These are phyloP conservation scores for Sclerotiophoma versabilis DNA, from an alignment of 2,329 filamentous ascomycete species.

Conservation along the genomic window DNA sequence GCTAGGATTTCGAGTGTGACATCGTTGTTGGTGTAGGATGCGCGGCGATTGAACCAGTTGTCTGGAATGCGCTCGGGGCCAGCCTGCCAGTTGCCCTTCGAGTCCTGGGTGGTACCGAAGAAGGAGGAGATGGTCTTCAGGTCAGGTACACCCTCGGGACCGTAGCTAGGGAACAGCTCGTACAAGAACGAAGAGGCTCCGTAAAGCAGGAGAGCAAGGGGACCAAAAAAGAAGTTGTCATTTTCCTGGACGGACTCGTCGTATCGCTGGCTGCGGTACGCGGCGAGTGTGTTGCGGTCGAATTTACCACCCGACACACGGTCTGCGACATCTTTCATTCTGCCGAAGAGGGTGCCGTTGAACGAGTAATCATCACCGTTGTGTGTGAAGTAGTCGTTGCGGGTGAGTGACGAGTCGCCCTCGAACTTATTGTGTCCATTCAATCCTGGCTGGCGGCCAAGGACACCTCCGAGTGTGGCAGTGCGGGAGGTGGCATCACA, in stretches of 20 bases:
- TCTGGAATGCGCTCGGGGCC: slow-evolving; percentile 49
- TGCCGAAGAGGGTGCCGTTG: slow-evolving; percentile 51
- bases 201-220: slow-evolving; percentile 49
- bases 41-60: slow-evolving; percentile 49
- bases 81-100: slow-evolving; percentile 9
- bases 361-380: slow-evolving; percentile 50
- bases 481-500: slow-evolving; percentile 55
- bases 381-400: slow-evolving; percentile 51
- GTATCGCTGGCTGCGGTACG: slow-evolving; percentile 51
- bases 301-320: slow-evolving; percentile 43
- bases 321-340: slow-evolving; percentile 46
- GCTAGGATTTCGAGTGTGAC: slow-evolving; percentile 51
- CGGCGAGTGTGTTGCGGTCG: slow-evolving; percentile 48
- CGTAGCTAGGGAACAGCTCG: slow-evolving; percentile 50
- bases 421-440: slow-evolving; percentile 57
- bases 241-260: slow-evolving; percentile 49
- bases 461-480: slow-evolving; percentile 31
- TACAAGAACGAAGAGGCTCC: slow-evolving; percentile 55
- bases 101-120: slow-evolving; percentile 53
- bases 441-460: slow-evolving; percentile 52
- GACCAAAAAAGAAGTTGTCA: slow-evolving; percentile 55
- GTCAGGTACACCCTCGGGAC: slow-evolving; percentile 25
- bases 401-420: slow-evolving; percentile 50
- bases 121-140: slow-evolving; percentile 30
- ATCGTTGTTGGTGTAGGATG: slow-evolving; percentile 46